Percentiles rank a stretch among this genome's conserved stretches.
Conservation (phyloP, 2,329 filamentous ascomycete species). For the Orbilia brochopaga region DNA sequence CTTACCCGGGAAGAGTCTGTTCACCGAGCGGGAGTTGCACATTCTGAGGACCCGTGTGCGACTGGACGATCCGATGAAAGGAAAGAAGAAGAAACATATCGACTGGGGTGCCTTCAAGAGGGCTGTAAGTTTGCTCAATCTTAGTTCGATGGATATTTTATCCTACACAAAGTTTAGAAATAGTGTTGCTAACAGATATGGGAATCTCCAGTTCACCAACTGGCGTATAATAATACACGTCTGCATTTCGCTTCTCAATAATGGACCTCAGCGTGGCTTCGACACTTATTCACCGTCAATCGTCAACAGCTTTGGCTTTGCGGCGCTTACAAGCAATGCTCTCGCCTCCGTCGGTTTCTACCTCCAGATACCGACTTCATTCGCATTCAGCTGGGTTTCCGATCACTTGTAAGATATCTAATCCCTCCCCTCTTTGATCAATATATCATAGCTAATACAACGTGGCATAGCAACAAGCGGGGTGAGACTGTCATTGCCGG, state of each 20-base stretch:
- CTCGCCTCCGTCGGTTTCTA: slow-evolving; percentile 65
- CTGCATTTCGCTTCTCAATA: slow-evolving; percentile 62
- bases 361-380: slow-evolving; percentile 64
- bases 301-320: slow-evolving; percentile 64
- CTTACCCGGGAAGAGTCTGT: slow-evolving; percentile 57
- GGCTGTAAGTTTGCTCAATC: slow-evolving; percentile 56
- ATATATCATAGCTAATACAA: not conserved
- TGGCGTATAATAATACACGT: slow-evolving; percentile 65
- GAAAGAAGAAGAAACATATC: slow-evolving; percentile 62
- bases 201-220: slow-evolving; percentile 59
- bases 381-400: slow-evolving; percentile 63
- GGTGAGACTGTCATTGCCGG: slow-evolving; percentile 64
- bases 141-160: not conserved
- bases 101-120: slow-evolving; percentile 61
- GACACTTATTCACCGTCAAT: slow-evolving; percentile 65
- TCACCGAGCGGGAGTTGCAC: slow-evolving; percentile 59
- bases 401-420: slow-evolving; percentile 61
- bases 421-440: not conserved
- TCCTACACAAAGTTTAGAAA: no score
- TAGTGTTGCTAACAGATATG: slow-evolving; percentile 2
- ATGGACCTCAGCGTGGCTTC: slow-evolving; percentile 62
- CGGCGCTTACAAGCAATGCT: slow-evolving; percentile 62
- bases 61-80: slow-evolving; percentile 61
- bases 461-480: slow-evolving; percentile 59
- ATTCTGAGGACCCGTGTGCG: slow-evolving; percentile 60